Evolutionary conservation across 1,284 basidiomycete genomes (phyloP).

Genomic region (Fistulinella cinereoalba): DNA sequence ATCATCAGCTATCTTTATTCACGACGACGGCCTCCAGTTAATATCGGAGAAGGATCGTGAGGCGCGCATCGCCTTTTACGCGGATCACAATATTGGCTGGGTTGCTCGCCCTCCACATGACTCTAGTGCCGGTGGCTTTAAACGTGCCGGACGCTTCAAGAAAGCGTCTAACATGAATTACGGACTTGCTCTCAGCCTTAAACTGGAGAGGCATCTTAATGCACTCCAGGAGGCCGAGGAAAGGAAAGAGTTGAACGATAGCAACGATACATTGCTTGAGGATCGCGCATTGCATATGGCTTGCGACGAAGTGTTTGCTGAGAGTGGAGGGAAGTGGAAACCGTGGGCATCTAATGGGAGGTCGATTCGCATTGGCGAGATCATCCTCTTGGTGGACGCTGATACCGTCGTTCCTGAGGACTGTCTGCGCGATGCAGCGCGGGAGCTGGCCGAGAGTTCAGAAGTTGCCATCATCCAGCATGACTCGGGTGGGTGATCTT

Average conservation of each 20-base stretch:
- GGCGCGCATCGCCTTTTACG: slow-evolving; percentile 70
- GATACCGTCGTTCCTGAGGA: slow-evolving; percentile 85
- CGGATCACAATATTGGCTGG: slow-evolving; percentile 82
- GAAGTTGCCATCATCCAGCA: slow-evolving; percentile 85
- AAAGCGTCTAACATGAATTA: slow-evolving; percentile 91
- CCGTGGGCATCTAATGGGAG: slow-evolving; percentile 67
- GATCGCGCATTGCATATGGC: slow-evolving; percentile 64
- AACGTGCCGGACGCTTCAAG: slow-evolving; percentile 85
- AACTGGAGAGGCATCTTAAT: slow-evolving; percentile 57
- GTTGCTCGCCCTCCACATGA: slow-evolving; percentile 71
- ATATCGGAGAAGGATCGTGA: slow-evolving; percentile 59
- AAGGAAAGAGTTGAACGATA: slow-evolving; percentile 32
- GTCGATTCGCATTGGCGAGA: slow-evolving; percentile 57
- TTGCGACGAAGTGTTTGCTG: slow-evolving; percentile 62
- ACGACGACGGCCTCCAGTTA: slow-evolving; percentile 75
- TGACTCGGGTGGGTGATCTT: slow-evolving; percentile 55
- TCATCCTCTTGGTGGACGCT: slow-evolving; percentile 73
- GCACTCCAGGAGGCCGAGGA: slow-evolving; percentile 47
- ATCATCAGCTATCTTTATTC: slow-evolving; percentile 69
- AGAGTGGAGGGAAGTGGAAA: slow-evolving; percentile 55
- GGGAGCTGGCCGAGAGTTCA: slow-evolving; percentile 61
- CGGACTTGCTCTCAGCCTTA: slow-evolving; percentile 66
- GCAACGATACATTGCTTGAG: slow-evolving; percentile 42
- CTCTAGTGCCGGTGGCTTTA: slow-evolving; percentile 48
- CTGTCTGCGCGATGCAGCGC: slow-evolving; percentile 81